Base-by-base conservation (phyloP, 2,329 filamentous ascomycete genomes). In the Talaromyces sp. region DNA sequence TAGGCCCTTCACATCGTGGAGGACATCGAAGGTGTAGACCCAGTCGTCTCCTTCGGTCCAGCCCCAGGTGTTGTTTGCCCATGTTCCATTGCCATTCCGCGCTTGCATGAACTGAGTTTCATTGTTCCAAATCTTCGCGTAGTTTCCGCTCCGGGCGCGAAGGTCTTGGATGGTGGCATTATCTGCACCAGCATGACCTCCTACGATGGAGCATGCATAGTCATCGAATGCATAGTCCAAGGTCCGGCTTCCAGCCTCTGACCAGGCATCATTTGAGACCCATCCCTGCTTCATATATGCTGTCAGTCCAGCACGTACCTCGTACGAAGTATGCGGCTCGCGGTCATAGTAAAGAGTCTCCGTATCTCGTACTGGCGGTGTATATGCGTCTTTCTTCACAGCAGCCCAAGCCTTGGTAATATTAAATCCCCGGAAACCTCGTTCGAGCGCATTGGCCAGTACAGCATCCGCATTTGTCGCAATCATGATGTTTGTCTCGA, bases 401-500 rank as follows among this genome's bases (percentile, higher is more conserved):
- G 72, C 77, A 10, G 64, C 49, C 77, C 77, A 80, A 0, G 76
- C 75, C 37, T 74, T 75, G 3, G 52, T 35, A n/a, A 78, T 56
- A 39, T 79, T 66, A 40, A 80, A 80, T 14, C 63, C 68, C 1
- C 61, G 65, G 55, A 80, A 80, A 2, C 74, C 75, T 5, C 75
- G 69, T 9, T 67, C 63, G 0, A 79, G 65, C 0, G 77, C 77
- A 50, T 80, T 80, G n/a, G 78, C 74, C 3, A 80, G 62, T 2
- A 80, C 74, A 1, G 71, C 77, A 43, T 80, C 77, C 13, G 75
- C 77, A 51, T 80, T 77, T 0, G 77, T 79, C 1, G 76, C 76
- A 32, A 80, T 77, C 77, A 80, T 80, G 54, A 78, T 79, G 61
- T 80, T 80, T 1, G 76, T 80, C 56, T 80, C 77, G 4, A 80